Conservation (phyloP, 2,329 filamentous ascomycete species). For the Pestalotiopsis sp. region DNA sequence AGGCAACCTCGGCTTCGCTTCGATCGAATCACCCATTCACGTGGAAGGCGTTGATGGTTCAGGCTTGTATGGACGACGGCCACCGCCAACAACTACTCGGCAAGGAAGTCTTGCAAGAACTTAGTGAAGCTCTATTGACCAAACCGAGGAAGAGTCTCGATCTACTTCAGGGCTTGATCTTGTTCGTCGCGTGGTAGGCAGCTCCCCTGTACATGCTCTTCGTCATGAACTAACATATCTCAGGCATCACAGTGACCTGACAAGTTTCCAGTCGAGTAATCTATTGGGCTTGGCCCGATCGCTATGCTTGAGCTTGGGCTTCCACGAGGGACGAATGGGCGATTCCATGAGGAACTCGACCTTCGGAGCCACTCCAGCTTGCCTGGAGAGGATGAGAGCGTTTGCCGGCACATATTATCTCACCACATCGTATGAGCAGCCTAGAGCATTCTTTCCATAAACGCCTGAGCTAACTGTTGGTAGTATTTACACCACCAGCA, state of each 20-base stretch:
- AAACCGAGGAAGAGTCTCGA: conserved; percentile 45
- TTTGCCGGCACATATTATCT: conserved; percentile 52
- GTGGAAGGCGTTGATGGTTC: conserved; percentile 52
- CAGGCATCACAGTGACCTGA: conserved; percentile 49
- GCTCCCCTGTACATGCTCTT: neutral
- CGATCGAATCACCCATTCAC: conserved; percentile 41
- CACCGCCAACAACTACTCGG: conserved; percentile 44
- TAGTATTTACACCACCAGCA: conserved; percentile 34
- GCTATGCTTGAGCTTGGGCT: conserved; percentile 42
- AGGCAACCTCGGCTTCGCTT: conserved; percentile 38
- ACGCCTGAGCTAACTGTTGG: neutral
- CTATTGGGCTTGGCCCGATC: conserved; percentile 48
- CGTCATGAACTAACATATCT: neutral
- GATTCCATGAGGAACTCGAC: conserved; percentile 19
- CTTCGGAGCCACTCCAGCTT: conserved; percentile 17
- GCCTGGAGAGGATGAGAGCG: conserved; percentile 45
- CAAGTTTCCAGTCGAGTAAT: conserved; percentile 50
- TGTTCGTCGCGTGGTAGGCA: conserved; percentile 46
- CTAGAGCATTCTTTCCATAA: neutral
- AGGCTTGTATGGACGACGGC: conserved; percentile 41
- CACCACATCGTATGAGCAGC: conserved; percentile 42
- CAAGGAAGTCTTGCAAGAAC: conserved; percentile 42
- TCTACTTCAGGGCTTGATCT: conserved; percentile 45
- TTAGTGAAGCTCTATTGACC: conserved; percentile 39
- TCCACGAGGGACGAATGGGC: conserved; percentile 29